Base-by-base conservation (phyloP, 2,329 filamentous ascomycete genomes). In the Fusarium sulawesiense region DNA sequence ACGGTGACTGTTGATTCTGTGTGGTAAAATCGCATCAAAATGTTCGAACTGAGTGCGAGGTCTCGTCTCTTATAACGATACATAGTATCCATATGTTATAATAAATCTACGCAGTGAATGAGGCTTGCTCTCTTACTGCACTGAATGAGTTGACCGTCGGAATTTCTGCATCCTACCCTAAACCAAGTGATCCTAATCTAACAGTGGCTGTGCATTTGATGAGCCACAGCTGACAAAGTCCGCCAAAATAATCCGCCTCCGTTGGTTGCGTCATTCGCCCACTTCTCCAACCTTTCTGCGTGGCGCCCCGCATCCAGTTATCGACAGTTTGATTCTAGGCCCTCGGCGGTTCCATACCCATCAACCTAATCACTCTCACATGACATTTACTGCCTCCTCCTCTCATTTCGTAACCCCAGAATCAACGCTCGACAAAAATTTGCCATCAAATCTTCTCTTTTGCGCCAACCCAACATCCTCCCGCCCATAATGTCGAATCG, bases 401-500 rank as follows among this genome's bases (percentile, higher is more conserved):
- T 48, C 45, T 50, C 42, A 23, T 47, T 34, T 30, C 30, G 18
- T 40, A 30, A 30, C 44, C 16, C n/a, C 30, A 55, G 57, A 50
- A 66, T 32, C 32, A 20, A 27, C 41, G 16, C 41, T 48, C 29
- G 23, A 29, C 47, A 14, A 32, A 18, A 11, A 7, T 7, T 16
- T 23, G 18, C 23, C 29, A 56, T 27, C 20, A n/a, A 46, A 37
- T n/a, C 11, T 27, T 14, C n/a, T 20, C 37, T 49, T 27, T 18
- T 25, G 32, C 37, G 32, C 11, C 42, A 25, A n/a, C 6, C 20
- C 21, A 34, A 14, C 20, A 30, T 12, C 13, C 30, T 27, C 21
- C n/a, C 21, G 25, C 51, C 65, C 82, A 64, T 60, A 49, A 89
- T 89, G 87, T 85, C 86, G 65, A 88, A 87, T 78, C 84, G 86